Evolutionary conservation across 768 basidiomycete species (phyloP), one percentile per base, ranked within the genome.

Genomic region (Tephrocybe sp.): DNA sequence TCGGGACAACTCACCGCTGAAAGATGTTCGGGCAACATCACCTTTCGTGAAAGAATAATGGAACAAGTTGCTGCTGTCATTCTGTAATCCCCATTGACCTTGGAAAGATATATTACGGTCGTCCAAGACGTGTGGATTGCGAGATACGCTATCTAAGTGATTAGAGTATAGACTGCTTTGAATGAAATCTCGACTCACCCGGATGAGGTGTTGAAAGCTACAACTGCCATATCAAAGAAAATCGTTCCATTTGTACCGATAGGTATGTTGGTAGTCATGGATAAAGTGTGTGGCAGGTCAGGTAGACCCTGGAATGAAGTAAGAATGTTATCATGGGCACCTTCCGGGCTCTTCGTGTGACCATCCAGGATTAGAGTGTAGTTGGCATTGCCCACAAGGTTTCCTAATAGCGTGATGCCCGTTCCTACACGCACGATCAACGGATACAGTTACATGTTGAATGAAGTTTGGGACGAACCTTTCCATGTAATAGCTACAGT

Each of bases 391-490:
- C 43, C 47, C 4, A 66, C 68, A 4, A 71, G 71, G 49, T 75
- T 76, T 25, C 88, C 88, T 24, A 73, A 57, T 23, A 89, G 70
- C 53, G 78, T 69, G 30, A 88, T 79, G 21, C 78, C 83, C 21
- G 79, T 87, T 38, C 88, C 87, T 89, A 59, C 31, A 47, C 22
- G 25, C 22, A 22, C 12, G 15, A 37, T 54, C 4, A 15, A 52
- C 31, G 42, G 16, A 21, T 49, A 24, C 12, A 18, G 38, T 13
- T 15, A 29, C 29, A 25, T 23, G 27, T 25, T 29, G 18, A 40
- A 43, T 36, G 37, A 34, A 36, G 38, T 40, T 49, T 23, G 16
- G 13, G n/a, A 38, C 77, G 53, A 59, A 86, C 88, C 88, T 50
- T 69, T 77, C 83, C 84, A 91, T 39, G 60, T 61, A 41, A 90